Evolutionary conservation across 2,329 filamentous ascomycete genomes (phyloP).

Genomic region (Penicillium nordicum): DNA sequence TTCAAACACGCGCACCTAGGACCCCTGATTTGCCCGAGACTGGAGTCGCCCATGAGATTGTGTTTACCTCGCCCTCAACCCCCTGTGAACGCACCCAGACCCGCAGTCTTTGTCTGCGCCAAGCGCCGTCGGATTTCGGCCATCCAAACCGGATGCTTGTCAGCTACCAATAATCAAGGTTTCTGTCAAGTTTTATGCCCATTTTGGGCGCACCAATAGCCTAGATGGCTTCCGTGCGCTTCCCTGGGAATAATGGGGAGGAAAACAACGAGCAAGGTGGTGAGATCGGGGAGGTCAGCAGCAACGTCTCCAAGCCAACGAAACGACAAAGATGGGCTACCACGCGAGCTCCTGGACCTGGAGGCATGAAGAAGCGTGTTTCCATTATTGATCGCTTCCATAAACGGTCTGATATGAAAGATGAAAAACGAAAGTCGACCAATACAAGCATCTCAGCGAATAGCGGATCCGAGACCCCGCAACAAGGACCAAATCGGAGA

Average conservation of each 20-base stretch:
- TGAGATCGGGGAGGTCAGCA: constrained; percentile 32
- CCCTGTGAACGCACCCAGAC: constrained; percentile 3
- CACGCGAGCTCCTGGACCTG: constrained; percentile 74
- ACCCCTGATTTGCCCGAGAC: background rate
- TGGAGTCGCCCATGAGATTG: constrained; percentile 5
- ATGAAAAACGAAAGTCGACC: constrained; percentile 64
- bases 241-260: constrained; percentile 26
- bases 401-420: constrained; percentile 57
- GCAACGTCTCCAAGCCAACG: constrained; percentile 58
- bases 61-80: background rate
- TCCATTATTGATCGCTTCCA: constrained; percentile 77
- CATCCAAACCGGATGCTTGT: constrained; percentile 30
- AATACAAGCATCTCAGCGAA: constrained; percentile 38
- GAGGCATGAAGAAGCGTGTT: constrained; percentile 72
- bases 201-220: constrained; percentile 24
- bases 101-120: background rate
- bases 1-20: background rate
- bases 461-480: constrained; percentile 22
- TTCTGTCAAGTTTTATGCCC: constrained; percentile 28
- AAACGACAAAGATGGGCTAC: constrained; percentile 94
- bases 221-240: constrained; percentile 41
- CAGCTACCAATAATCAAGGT: constrained; percentile 14
- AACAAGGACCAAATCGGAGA: constrained; percentile 47
- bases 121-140: constrained; percentile 24
- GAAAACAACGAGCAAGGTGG: constrained; percentile 26